Evolutionary conservation across 345 rosid species (phyloP), one percentile per base, ranked within the genome.

Genomic region (Turnera subulata): DNA sequence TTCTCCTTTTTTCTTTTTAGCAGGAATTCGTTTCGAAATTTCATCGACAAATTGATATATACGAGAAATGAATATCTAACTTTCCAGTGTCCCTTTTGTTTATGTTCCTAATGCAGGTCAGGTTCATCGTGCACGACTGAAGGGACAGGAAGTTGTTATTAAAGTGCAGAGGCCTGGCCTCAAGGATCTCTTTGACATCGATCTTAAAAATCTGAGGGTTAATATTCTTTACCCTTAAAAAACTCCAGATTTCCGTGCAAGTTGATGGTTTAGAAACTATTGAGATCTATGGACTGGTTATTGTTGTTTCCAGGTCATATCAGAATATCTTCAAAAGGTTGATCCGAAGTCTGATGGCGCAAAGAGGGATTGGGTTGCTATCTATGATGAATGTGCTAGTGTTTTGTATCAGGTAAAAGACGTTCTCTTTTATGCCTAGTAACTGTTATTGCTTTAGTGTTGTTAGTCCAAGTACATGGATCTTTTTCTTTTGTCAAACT

Each of bases 311-410:
- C 69, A 92, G 99, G 96, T 89, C 58, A 85, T 93, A 52, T 95
- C 99, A 40, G 96, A 89, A 74, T 93, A 89, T 71, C 97, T 93
- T 64, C 99, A 93, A 69, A 93, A 89, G 80, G 16, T 93, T 55
- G 99, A 93, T 65, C 99, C 99, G 46, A 89, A 93, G 74, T 93
- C 99, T 40, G 99, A 93, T 79, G 99, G 99, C 38, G 99, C 99
- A 42, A 93, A 89, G 81, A 87, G 99, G 75, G 99, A 93, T 53
- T 93, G 99, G 97, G 97, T 93, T 81, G 96, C 99, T 17, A 93
- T 93, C 50, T 93, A 93, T 69, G 99, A 93, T 83, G 99, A 93
- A 72, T 93, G 99, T 78, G 97, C 99, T 6, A 80, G 56, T 54
- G 99, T 93, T 12, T 71, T 93, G 68, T 93, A 93, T 79, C 80